Evolutionary conservation across 805 yeast genomes (phyloP).

Genomic region (Ogataea neopini): DNA sequence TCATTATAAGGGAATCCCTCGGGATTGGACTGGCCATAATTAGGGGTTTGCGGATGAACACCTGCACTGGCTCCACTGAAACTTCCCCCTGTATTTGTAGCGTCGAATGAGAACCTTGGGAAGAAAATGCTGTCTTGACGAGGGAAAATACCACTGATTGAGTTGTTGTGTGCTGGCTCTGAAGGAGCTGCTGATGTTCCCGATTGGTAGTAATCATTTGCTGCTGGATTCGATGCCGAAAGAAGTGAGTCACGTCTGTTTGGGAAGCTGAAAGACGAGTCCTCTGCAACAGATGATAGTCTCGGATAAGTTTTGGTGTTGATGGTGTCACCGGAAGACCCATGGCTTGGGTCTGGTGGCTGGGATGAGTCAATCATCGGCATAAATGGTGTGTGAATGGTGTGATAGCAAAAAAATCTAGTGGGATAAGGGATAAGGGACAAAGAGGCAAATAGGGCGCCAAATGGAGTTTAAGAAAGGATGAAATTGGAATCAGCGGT

Average conservation of each 20-base stretch:
- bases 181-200: conserved; percentile 6
- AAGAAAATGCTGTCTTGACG: conserved; percentile 33
- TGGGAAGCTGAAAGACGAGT: conserved; percentile 27
- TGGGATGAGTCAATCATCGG: conserved; percentile 31
- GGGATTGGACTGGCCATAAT: conserved; percentile 17
- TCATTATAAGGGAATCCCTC: conserved; percentile 28
- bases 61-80: conserved; percentile 18
- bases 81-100: conserved; percentile 19
- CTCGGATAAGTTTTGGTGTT: conserved; percentile 21
- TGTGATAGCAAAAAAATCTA: neutral
- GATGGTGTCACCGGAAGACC: conserved; percentile 19
- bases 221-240: conserved; percentile 19
- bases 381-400: conserved; percentile 5
- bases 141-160: conserved; percentile 25
- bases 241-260: conserved; percentile 30
- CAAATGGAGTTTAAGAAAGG: neutral
- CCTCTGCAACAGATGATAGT: conserved; percentile 28
- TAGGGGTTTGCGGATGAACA: conserved; percentile 12
- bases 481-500: neutral
- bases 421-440: neutral
- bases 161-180: conserved; percentile 20
- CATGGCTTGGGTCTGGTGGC: conserved; percentile 24
- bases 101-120: conserved; percentile 34
- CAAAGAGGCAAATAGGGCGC: conserved; percentile 2
- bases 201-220: conserved; percentile 18